phyloP scores from a whole-genome alignment of 2,329 filamentous ascomycete genomes.

The Emergomyces pasteurianus region DNA sequence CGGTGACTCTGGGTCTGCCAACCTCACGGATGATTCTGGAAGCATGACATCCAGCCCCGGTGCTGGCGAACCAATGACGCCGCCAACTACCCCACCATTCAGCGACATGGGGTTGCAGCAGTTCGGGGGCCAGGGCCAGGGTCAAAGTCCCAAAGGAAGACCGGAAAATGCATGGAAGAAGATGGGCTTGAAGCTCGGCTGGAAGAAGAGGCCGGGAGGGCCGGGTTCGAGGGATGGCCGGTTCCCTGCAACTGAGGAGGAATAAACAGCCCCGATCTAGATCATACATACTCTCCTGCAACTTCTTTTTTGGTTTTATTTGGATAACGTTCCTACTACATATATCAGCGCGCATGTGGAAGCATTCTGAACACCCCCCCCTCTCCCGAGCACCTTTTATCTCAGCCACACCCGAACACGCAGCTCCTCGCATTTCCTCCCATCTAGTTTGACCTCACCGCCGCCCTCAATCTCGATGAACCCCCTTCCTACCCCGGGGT shows the following conservation, averaged over 20 bases:
- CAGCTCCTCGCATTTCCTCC: not conserved
- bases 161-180: constrained; percentile 42
- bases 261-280: constrained; percentile 5
- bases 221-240: constrained; percentile 14
- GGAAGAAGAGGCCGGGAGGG: constrained; percentile 26
- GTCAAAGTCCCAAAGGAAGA: constrained; percentile 29
- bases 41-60: constrained; percentile 31
- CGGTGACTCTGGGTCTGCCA: constrained; percentile 26
- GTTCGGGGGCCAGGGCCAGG: constrained; percentile 17
- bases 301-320: not conserved
- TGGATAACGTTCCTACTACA: not conserved
- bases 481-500: not conserved
- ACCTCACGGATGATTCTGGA: constrained; percentile 36
- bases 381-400: too few species aligned
- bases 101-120: constrained; percentile 24
- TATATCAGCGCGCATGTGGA: not conserved
- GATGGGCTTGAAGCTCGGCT: constrained; percentile 39
- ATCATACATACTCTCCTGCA: not conserved
- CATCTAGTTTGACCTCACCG: not conserved
- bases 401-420: not conserved
- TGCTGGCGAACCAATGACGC: constrained; percentile 37
- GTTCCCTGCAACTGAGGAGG: constrained; percentile 17
- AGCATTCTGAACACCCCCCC: not conserved
- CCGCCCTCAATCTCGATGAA: not conserved
- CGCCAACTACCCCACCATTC: constrained; percentile 39